Conservation (phyloP, 352 stramenopile species). For the Saprolegnia diclina region DNA sequence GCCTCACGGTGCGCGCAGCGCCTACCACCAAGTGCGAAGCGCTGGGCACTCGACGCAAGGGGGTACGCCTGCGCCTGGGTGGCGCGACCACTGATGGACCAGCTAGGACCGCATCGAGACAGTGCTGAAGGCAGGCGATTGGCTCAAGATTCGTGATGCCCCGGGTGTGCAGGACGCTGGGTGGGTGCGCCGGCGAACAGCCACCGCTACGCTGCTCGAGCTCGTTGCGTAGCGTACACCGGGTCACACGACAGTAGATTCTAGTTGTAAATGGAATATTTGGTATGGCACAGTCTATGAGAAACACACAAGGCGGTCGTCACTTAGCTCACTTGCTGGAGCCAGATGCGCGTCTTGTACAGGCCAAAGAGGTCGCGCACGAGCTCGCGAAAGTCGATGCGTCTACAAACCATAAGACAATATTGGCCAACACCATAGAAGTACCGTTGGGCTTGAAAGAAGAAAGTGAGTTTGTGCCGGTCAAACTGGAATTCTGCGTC, state of each 20-base stretch:
- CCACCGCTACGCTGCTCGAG: not conserved
- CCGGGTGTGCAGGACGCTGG: slow-evolving; percentile 2
- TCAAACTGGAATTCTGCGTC: slow-evolving; percentile 99
- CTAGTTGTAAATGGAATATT: too few species aligned
- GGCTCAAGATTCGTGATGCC: slow-evolving; percentile 21
- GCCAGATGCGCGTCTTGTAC: slow-evolving; percentile 98
- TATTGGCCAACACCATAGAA: not conserved
- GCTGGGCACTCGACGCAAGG: not conserved
- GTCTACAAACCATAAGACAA: slow-evolving; percentile 32
- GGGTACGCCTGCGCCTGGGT: not conserved
- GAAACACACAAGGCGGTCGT: not conserved
- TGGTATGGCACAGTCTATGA: not conserved
- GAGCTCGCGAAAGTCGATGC: slow-evolving; percentile 97
- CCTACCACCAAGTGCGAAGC: not conserved
- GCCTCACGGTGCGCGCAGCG: slow-evolving; percentile 5
- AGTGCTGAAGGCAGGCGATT: slow-evolving; percentile 21
- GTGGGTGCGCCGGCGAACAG: slow-evolving; percentile 10
- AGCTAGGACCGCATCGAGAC: slow-evolving; percentile 20
- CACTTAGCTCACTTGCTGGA: slow-evolving; percentile 84
- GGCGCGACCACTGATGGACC: not conserved
- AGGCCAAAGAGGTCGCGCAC: slow-evolving; percentile 97
- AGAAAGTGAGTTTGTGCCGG: slow-evolving; percentile 98
- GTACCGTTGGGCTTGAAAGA: slow-evolving; percentile 95
- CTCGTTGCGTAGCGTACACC: slow-evolving; percentile 14
- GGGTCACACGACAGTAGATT: too few species aligned